Evolutionary conservation across 1,284 basidiomycete species (phyloP), one percentile per base, ranked within the genome.

Genomic region (Gymnopus androsaceus): DNA sequence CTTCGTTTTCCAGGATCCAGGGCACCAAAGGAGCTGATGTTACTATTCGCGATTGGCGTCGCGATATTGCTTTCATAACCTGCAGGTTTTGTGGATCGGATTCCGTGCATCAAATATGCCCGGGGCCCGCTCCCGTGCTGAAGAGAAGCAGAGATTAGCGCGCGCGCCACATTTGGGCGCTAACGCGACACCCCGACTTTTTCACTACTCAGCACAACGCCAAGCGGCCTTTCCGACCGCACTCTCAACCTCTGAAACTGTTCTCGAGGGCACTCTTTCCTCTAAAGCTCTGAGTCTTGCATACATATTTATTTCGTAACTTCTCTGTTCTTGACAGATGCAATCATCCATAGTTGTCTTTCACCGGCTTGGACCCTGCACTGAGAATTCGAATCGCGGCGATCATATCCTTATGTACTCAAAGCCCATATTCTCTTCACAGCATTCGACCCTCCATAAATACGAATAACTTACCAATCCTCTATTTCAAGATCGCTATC

Each of bases 401-500:
- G 51, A 53, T 53, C 51, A 53, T 48, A 17, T 27, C 37, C 4
- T 48, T 46, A 3, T 33, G 17, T 46, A 46, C 28, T n/a, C 15
- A 47, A 21, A 48, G 15, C 12, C n/a, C 9, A 14, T 23, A 12
- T 15, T 48, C 30, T 34, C 19, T 23, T 23, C 21, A 14, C 36
- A 38, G 34, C 23, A 19, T 14, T 46, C n/a, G 15, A 21, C 36
- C 12, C 15, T 27, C 11, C 19, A 50, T 50, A 50, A 50, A 38
- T 38, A 50, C 33, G 47, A 42, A 14, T 11, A 14, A 11, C 11
- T 5, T 36, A 15, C 31, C 45, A 28, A 4, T 28, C 4, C 27
- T n/a, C 15, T 28, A 14, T 17, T 23, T 21, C 25, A 34, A 34
- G 46, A 33, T 30, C 34, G 23, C n/a, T 76, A 79, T 78, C 75